phyloP scores from a whole-genome alignment of 2,329 filamentous ascomycete species.

The Lasiodiplodia sp. region DNA sequence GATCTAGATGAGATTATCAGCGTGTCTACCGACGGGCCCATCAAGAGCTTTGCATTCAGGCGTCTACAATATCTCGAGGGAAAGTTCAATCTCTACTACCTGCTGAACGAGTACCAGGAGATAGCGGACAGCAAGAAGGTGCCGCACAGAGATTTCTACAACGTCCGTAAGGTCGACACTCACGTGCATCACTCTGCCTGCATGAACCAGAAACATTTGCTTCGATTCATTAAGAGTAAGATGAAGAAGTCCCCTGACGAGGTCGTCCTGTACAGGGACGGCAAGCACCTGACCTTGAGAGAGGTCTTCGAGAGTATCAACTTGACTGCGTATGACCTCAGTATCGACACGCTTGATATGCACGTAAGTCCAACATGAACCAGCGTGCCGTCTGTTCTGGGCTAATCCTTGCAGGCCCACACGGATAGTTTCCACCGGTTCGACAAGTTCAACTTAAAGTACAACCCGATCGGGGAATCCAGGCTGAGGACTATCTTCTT shows the following conservation, averaged over 20 bases:
- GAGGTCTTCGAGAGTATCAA: conserved; percentile 99
- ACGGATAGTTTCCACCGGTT: conserved; percentile 98
- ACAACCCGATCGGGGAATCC: conserved; percentile 96
- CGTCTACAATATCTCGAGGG: conserved; percentile 94
- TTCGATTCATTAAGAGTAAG: conserved; percentile 99
- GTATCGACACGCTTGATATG: conserved; percentile 99
- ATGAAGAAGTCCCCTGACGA: conserved; percentile 99
- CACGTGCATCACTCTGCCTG: conserved; percentile 99
- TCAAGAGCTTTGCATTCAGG: conserved; percentile 95
- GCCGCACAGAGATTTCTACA: conserved; percentile 98
- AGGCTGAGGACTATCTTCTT: conserved; percentile 96
- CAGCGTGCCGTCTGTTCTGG: neutral
- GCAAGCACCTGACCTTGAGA: conserved; percentile 85
- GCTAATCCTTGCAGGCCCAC: conserved; percentile 68
- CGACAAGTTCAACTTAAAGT: conserved; percentile 99
- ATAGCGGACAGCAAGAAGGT: conserved; percentile 98
- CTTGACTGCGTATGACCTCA: conserved; percentile 94
- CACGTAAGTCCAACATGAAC: conserved; percentile 68
- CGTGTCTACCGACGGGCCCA: conserved; percentile 93
- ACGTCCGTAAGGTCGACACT: conserved; percentile 97
- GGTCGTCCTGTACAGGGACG: conserved; percentile 89
- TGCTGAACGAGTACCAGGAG: conserved; percentile 97
- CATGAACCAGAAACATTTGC: conserved; percentile 99
- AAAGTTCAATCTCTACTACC: conserved; percentile 92
- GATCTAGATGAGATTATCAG: conserved; percentile 86